These are phyloP conservation scores for Pseudocohnilembus persalinus DNA, from an alignment of 169 alveolate species.

Conservation along the genomic window DNA sequence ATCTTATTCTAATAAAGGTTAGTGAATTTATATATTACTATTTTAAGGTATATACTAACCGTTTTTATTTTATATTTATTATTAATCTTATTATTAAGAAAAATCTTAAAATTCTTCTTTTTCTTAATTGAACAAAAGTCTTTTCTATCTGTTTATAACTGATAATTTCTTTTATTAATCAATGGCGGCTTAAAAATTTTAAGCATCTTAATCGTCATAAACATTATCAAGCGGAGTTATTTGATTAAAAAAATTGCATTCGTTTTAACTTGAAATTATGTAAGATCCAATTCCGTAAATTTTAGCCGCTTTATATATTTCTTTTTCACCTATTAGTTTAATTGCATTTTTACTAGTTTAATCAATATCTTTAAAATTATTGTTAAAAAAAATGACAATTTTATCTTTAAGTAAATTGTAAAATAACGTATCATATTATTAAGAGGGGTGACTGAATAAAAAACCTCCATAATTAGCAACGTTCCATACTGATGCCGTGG, in stretches of 20 bases:
- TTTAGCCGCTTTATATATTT: background rate
- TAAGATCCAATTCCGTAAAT: background rate
- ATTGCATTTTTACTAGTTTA: background rate
- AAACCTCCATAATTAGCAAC: background rate
- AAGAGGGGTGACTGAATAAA: background rate
- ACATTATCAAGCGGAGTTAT: background rate
- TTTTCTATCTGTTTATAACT: background rate
- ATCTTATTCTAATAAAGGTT: too few species aligned
- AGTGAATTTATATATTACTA: too few species aligned
- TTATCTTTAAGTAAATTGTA: background rate
- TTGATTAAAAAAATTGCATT: background rate
- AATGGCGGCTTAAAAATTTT: background rate
- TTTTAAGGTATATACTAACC: too few species aligned
- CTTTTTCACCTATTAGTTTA: background rate
- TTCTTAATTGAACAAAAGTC: background rate
- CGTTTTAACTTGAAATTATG: background rate
- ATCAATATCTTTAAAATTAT: too few species aligned
- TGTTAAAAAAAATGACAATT: background rate
- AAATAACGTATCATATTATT: background rate
- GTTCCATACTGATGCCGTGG: background rate
- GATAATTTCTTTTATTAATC: background rate
- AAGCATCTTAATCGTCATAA: background rate
- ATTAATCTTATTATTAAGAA: too few species aligned
- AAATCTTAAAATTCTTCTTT: too few species aligned
- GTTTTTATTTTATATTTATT: too few species aligned